phyloP scores from a whole-genome alignment of 495 filamentous ascomycete species.

The Aspergillus kassunensis region DNA sequence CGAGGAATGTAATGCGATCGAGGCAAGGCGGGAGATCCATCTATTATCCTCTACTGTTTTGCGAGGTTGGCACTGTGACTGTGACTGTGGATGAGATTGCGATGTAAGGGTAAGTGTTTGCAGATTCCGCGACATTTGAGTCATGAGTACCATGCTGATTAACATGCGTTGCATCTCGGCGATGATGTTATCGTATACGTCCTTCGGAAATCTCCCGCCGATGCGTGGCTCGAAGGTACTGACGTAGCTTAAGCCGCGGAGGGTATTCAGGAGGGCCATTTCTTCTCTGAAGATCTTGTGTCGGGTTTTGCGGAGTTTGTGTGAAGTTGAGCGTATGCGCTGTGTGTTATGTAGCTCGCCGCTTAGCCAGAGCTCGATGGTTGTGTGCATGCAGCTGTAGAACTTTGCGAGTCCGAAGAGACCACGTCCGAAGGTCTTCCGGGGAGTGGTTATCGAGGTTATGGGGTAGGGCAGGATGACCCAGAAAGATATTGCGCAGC shows the following conservation, averaged over 20 bases:
- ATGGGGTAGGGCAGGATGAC: conserved; percentile 73
- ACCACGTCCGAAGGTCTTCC: conserved; percentile 59
- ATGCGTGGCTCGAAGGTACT: conserved; percentile 34
- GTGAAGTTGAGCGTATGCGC: conserved; percentile 17
- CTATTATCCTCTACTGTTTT: conserved; percentile 9
- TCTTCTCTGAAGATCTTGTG: conserved; percentile 33
- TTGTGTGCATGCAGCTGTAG: conserved; percentile 64
- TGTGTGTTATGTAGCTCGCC: conserved; percentile 53
- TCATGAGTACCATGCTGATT: conserved; percentile 62
- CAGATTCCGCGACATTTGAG: conserved; percentile 41
- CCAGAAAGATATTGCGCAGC: conserved; percentile 72
- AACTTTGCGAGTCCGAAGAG: conserved; percentile 71
- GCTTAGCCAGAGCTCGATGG: conserved; percentile 55
- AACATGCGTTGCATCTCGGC: conserved; percentile 45
- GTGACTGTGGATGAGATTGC: not conserved
- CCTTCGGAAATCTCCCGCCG: conserved; percentile 35
- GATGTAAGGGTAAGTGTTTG: conserved; percentile 8
- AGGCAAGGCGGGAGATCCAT: conserved; percentile 27
- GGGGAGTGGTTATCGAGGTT: conserved; percentile 62
- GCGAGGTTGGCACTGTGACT: conserved; percentile 13
- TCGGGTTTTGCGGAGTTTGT: conserved; percentile 19
- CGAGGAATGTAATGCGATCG: conserved; percentile 29
- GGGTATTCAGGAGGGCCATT: conserved; percentile 28
- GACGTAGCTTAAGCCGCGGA: conserved; percentile 34
- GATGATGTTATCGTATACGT: conserved; percentile 31